Conservation (phyloP, 2,329 filamentous ascomycete genomes). For the Fusarium nodosum region DNA sequence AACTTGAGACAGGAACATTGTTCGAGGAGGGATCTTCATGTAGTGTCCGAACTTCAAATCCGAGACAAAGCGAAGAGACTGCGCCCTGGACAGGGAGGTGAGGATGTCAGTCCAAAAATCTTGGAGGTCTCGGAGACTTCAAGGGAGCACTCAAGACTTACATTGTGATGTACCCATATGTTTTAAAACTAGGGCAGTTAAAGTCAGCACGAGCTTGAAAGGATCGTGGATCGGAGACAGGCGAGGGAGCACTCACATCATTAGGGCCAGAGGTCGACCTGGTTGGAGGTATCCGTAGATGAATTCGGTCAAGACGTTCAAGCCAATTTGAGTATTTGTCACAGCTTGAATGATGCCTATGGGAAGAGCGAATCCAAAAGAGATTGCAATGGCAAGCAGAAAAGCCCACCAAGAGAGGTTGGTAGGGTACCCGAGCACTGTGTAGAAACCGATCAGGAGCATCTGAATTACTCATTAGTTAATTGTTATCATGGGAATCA, state of each 20-base stretch:
- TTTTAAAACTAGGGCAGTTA: constrained; percentile 65
- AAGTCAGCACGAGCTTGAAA: neutral
- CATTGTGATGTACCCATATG: constrained; percentile 74
- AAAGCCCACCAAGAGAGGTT: constrained; percentile 81
- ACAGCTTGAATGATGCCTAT: constrained; percentile 78
- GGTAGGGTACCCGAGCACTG: constrained; percentile 72
- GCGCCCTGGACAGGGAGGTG: constrained; percentile 57
- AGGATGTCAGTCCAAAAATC: constrained; percentile 15
- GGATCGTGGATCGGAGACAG: neutral
- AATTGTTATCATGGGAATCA: constrained; percentile 11
- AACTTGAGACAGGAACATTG: constrained; percentile 76
- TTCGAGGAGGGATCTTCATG: constrained; percentile 77
- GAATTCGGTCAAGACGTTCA: constrained; percentile 83
- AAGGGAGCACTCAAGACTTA: constrained; percentile 29
- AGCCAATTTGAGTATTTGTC: constrained; percentile 77
- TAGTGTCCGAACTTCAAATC: constrained; percentile 81
- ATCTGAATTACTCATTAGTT: constrained; percentile 56
- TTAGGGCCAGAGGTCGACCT: constrained; percentile 77
- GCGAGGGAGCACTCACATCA: constrained; percentile 67
- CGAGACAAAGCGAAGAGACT: constrained; percentile 73
- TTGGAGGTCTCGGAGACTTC: neutral
- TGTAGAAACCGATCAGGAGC: constrained; percentile 66
- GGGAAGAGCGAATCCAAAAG: constrained; percentile 73
- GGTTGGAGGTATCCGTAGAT: constrained; percentile 82
- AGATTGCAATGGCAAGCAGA: constrained; percentile 73